These are phyloP conservation scores for Penicillium verhagenii DNA, from an alignment of 495 filamentous ascomycete genomes.

Conservation along the genomic window DNA sequence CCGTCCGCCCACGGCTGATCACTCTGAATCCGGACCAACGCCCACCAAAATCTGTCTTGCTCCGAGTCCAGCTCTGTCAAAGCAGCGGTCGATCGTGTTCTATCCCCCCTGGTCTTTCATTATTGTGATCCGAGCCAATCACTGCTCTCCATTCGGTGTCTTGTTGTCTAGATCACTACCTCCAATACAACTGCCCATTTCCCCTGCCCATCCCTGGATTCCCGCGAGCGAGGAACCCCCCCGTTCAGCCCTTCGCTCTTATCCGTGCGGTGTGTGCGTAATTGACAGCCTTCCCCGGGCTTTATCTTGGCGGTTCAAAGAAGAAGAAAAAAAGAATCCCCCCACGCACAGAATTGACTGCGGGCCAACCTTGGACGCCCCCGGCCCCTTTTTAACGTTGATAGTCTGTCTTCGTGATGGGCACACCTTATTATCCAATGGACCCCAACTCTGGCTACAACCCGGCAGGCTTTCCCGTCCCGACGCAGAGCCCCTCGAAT, in stretches of 20 bases:
- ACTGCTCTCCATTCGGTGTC: slow-evolving; percentile 4
- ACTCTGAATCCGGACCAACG: slow-evolving; percentile 30
- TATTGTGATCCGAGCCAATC: slow-evolving; percentile 22
- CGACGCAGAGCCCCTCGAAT: slow-evolving; percentile 37
- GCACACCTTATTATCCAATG: slow-evolving; percentile 33
- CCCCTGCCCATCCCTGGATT: slow-evolving; percentile 29
- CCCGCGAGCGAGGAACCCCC: slow-evolving; percentile 8
- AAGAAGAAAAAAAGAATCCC: neutral
- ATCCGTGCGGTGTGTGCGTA: slow-evolving; percentile 27
- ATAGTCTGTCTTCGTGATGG: slow-evolving; percentile 13
- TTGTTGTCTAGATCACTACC: slow-evolving; percentile 12
- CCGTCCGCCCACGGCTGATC: slow-evolving; percentile 36
- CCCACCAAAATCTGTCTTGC: slow-evolving; percentile 32
- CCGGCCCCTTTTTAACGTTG: slow-evolving; percentile 10
- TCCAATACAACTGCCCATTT: slow-evolving; percentile 6
- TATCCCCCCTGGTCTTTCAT: slow-evolving; percentile 15
- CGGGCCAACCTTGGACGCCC: slow-evolving; percentile 10
- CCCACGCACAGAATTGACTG: slow-evolving; percentile 8
- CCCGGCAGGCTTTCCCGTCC: slow-evolving; percentile 40
- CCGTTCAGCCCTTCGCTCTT: slow-evolving; percentile 6
- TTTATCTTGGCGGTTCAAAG: slow-evolving; percentile 1
- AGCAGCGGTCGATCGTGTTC: slow-evolving; percentile 22
- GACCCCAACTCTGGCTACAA: slow-evolving; percentile 43
- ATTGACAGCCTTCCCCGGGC: slow-evolving; percentile 11
- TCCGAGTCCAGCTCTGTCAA: slow-evolving; percentile 18